Evolutionary conservation across 768 basidiomycete species (phyloP), one percentile per base, ranked within the genome.

Genomic region (Suillus subluteus): DNA sequence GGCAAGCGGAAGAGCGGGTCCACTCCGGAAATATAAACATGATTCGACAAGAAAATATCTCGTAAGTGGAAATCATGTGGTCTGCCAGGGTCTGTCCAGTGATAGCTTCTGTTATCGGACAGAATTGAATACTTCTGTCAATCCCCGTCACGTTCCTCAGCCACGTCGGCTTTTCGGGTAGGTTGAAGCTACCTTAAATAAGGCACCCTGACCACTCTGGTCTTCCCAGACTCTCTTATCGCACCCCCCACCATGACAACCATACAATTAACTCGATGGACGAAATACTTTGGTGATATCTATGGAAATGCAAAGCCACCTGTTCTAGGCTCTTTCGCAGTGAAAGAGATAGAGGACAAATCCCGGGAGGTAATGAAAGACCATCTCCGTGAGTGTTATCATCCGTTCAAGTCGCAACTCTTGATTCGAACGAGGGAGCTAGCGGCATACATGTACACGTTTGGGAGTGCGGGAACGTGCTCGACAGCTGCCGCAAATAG

Each of bases 361-460:
- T 91, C 91, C 5, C 82, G 81, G 69, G 87, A 91, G 70, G 86
- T 79, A 44, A 80, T 89, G 69, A 88, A 88, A 71, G 80, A 88
- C 64, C 77, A 86, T 65, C 79, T 80, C 56, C 84, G 90, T 87
- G 72, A 62, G 83, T 74, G 11, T 18, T 6, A 21, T 23, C 23
- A 38, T 40, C 21, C 26, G 32, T 23, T 38, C 37, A 23, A 62
- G 37, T 64, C 21, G 23, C 26, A 37, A 30, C 38, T 58, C 62
- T 16, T 62, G 65, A 35, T 37, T 63, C 3, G 23, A 23, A 48
- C 16, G 50, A 52, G 37, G 21, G 30, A 7, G 15, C 11, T 82
- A 92, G 88, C 65, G 77, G 83, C 91, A 11, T 96, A 89, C 79
- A 81, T 87, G 79, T 96, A 94, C 72, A 88, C 89, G 3, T 86